These are phyloP conservation scores for Fusarium sp. DNA, from an alignment of 2,329 filamentous ascomycete genomes.

Conservation along the genomic window DNA sequence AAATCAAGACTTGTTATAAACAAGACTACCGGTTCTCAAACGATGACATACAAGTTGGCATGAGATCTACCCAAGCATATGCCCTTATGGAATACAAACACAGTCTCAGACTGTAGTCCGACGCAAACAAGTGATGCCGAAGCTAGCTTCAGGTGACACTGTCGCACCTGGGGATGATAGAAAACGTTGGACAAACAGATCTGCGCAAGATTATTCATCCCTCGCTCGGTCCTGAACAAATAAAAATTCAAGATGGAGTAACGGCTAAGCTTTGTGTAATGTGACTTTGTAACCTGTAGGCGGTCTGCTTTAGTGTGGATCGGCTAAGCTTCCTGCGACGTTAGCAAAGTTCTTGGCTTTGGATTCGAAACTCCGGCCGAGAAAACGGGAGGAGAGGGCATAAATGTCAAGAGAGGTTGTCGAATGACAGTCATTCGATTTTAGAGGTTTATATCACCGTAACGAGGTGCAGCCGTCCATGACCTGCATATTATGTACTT, in stretches of 20 bases:
- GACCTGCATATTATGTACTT: conserved; percentile 14
- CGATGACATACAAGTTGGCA: background rate
- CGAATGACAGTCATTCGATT: conserved; percentile 42
- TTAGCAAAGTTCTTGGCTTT: conserved; percentile 29
- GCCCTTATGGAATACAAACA: background rate
- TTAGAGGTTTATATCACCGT: conserved; percentile 9
- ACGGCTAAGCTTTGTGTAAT: conserved; percentile 15
- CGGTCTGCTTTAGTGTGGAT: conserved; percentile 26
- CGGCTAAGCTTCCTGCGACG: conserved; percentile 32
- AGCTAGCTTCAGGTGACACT: background rate
- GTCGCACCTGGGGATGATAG: background rate
- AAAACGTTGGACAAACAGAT: background rate
- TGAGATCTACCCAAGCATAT: background rate
- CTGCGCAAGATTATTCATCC: conserved; percentile 1
- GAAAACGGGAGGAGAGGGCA: background rate
- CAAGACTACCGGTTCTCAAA: background rate
- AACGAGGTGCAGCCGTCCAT: conserved; percentile 22
- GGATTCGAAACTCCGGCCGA: conserved; percentile 13
- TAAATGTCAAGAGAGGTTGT: conserved; percentile 3
- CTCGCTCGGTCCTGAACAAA: conserved; percentile 1
- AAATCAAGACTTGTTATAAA: background rate
- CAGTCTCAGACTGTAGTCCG: conserved; percentile 4
- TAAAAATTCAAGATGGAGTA: conserved; percentile 4
- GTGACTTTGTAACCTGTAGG: conserved; percentile 7
- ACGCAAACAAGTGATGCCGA: background rate